Conservation (phyloP, 495 filamentous ascomycete species). For the Aspergillus taichungensis region DNA sequence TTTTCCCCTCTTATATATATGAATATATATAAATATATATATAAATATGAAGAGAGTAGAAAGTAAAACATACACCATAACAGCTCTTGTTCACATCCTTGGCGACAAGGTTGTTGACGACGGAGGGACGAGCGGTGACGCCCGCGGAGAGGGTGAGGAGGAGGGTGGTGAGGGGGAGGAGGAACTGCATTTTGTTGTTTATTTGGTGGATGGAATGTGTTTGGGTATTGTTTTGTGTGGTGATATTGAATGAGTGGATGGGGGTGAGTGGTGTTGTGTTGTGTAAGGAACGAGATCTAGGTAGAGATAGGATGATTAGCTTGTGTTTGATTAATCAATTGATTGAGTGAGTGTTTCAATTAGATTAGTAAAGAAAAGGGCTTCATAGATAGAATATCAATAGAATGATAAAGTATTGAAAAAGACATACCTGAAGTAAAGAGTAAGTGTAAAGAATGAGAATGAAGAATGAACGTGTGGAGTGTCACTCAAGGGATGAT, state of each 20-base stretch:
- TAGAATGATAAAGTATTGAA: neutral
- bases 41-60: neutral
- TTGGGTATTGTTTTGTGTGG: neutral
- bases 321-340: neutral
- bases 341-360: too few species aligned
- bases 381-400: neutral
- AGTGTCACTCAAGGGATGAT: too few species aligned
- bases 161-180: constrained; percentile 6
- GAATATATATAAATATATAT: too few species aligned
- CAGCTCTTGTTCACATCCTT: neutral
- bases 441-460: neutral
- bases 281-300: neutral
- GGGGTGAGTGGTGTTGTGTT: neutral
- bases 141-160: neutral
- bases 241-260: neutral
- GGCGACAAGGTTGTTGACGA: neutral
- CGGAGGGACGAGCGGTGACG: constrained; percentile 9
- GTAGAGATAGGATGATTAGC: neutral
- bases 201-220: neutral
- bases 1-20: too few species aligned
- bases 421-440: neutral
- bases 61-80: neutral
- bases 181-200: constrained; percentile 9
- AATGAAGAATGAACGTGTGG: neutral
- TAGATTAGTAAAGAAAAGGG: neutral